phyloP scores from a whole-genome alignment of 345 rosid species.

The Mercurialis annua region DNA sequence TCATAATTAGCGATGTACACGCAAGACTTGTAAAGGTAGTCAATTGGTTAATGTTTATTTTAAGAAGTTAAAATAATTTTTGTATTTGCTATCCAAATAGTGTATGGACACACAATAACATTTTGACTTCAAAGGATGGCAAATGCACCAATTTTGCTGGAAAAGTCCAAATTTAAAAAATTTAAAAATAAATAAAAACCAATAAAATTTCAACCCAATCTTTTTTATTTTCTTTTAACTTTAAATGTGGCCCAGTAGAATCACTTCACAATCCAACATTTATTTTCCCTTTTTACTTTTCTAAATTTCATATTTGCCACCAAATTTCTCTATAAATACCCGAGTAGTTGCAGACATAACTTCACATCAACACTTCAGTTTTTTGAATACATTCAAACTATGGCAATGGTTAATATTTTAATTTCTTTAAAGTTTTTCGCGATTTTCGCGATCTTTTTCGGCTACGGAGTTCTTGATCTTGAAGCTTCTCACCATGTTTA shows the following conservation, averaged over 20 bases:
- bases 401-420: slow-evolving; percentile 7
- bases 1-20: no score
- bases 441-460: slow-evolving; percentile 35
- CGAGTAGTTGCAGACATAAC: not conserved
- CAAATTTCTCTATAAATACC: not conserved
- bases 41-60: no score
- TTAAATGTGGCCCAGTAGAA: not conserved
- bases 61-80: no score
- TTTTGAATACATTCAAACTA: not conserved
- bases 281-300: no score
- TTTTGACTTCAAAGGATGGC: not conserved
- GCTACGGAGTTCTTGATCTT: slow-evolving; percentile 38
- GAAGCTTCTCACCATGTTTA: slow-evolving; percentile 52
- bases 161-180: no score
- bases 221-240: not conserved
- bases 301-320: not conserved
- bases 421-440: slow-evolving; percentile 24
- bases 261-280: slow-evolving; percentile 1
- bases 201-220: not conserved
- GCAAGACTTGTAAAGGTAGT: no score
- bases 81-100: no score
- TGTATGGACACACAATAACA: not conserved
- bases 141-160: no score
- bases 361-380: not conserved
- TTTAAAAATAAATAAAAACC: no score